Evolutionary conservation across 2,329 filamentous ascomycete species (phyloP).

Genomic region (Trichophyton simii): DNA sequence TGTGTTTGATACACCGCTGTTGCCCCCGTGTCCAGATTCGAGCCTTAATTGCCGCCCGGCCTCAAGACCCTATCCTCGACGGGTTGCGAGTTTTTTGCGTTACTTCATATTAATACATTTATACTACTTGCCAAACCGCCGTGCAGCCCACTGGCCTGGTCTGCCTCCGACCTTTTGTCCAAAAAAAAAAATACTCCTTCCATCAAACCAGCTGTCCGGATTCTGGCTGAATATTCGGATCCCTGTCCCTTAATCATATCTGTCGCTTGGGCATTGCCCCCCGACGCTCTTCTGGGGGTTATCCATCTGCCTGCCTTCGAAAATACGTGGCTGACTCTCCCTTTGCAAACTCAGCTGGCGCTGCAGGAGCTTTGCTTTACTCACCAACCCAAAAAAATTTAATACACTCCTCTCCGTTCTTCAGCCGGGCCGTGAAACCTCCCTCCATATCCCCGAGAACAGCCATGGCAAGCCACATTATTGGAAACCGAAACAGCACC

Average conservation of each 20-base stretch:
- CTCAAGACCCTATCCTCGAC: conserved; percentile 1
- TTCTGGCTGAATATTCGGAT: conserved; percentile 2
- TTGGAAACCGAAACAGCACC: conserved; percentile 89
- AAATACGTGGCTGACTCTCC: conserved; percentile 5
- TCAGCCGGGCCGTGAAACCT: not conserved
- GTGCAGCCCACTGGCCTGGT: conserved; percentile 37
- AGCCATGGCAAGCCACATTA: conserved; percentile 50
- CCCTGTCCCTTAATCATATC: conserved; percentile 2
- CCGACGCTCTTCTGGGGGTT: conserved; percentile 5
- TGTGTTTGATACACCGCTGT: conserved; percentile 37
- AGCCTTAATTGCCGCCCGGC: conserved; percentile 6
- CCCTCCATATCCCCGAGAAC: not conserved
- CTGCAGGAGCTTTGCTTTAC: conserved; percentile 54
- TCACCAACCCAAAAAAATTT: conserved; percentile 17
- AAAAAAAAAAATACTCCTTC: not conserved
- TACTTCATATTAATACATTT: conserved; percentile 8
- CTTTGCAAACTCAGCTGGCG: conserved; percentile 53
- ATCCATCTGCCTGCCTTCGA: conserved; percentile 11
- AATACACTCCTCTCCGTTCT: not conserved
- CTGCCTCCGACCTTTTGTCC: conserved; percentile 25
- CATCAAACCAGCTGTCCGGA: conserved; percentile 4
- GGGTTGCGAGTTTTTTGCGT: not conserved
- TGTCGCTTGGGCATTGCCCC: not conserved
- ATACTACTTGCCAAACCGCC: conserved; percentile 13
- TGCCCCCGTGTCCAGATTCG: conserved; percentile 19